Evolutionary conservation across 257 asterid genomes (phyloP).

Genomic region (Solanum corneliomulleri): DNA sequence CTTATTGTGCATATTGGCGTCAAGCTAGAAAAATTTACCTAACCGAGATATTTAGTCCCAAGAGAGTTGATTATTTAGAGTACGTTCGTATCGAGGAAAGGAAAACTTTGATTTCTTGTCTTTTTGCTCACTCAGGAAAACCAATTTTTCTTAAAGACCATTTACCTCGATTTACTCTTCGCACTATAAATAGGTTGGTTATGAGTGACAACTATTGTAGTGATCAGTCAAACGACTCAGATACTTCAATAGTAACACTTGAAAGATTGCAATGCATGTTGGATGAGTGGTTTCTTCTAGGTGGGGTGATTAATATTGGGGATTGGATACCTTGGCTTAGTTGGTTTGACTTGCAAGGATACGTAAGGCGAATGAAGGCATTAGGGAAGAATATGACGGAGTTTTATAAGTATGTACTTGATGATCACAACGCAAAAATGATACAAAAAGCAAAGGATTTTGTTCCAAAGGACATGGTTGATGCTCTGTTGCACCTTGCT

Average conservation of each 20-base stretch:
- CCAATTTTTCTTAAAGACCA: slow-evolving; percentile 13
- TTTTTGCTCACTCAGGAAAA: slow-evolving; percentile 6
- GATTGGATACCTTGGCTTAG: background rate
- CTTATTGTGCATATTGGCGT: background rate
- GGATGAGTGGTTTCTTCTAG: background rate
- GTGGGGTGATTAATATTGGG: background rate
- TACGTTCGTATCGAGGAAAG: background rate
- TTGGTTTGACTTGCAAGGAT: background rate
- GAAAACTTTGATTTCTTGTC: background rate
- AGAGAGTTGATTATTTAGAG: slow-evolving; percentile 1
- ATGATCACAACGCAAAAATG: background rate
- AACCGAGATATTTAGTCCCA: background rate
- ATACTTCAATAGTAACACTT: background rate
- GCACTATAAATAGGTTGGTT: background rate
- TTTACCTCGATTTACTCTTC: background rate
- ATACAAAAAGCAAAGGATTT: background rate
- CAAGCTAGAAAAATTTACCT: background rate
- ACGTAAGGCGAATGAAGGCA: background rate
- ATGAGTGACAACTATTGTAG: slow-evolving; percentile 5
- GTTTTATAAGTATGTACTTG: background rate
- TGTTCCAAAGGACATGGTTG: background rate
- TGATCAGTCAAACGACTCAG: background rate
- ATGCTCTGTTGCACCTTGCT: background rate
- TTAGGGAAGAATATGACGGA: background rate
- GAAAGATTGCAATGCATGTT: background rate